Base-by-base conservation (phyloP, 2,329 filamentous ascomycete species). In the Colletotrichum liriopes region DNA sequence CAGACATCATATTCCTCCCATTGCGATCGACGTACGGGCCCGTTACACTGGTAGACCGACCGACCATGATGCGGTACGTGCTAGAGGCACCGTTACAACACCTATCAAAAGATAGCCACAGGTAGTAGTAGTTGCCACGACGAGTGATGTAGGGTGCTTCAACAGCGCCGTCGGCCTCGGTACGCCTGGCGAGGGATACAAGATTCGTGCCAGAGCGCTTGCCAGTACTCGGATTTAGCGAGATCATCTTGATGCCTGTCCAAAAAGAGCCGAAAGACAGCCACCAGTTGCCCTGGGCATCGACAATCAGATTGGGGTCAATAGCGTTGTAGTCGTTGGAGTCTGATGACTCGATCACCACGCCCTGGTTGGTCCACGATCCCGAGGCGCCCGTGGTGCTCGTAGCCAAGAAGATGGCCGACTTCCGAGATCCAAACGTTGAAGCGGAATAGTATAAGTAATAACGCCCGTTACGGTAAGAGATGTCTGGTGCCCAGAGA, bases 401-500 rank as follows among this genome's bases (percentile, higher is more conserved):
- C 0, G 77, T 79, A 8, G 79, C 79, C 1, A 80, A 74, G 70
- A 80, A 80, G 52, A 80, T 80, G 14, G 78, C 79, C 4, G 79
- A 80, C 20, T 72, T 75, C 4, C 67, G 71, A 11, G 73, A 69
- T 0, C 79, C 79, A 2, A 81, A 81, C 0, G 75, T 74, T 9
- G 79, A 81, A 1, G 79, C 79, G 0, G 79, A 81, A 74, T 81
- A 81, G 77, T 81, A 81, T 39, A 81, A 56, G 45, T 77, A 80
- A 76, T 79, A 81, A 68, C 76, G 67, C 0, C 76, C 78, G 61
- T 80, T 78, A 37, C 75, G 78, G 73, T 77, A 81, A 1, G 83
- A 81, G 7, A 89, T 85, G 75, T 91, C 89, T 0, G 90, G 90
- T 0, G 90, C 90, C 88, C 71, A 84, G 43, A 81, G 79, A 51